phyloP scores from a whole-genome alignment of 495 filamentous ascomycete species.

The Usnea hakonensis region DNA sequence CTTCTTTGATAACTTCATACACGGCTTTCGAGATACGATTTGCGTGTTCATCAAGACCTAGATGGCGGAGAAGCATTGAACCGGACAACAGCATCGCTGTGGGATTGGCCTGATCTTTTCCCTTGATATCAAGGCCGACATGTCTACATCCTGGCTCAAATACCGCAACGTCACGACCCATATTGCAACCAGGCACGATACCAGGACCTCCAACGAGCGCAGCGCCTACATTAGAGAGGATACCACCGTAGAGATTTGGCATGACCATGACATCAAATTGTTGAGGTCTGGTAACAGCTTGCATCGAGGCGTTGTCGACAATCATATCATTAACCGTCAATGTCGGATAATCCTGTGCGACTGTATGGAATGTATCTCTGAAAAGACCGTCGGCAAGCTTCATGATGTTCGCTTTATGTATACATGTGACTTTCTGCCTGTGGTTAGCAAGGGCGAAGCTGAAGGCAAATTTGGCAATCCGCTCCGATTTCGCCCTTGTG shows the following conservation, averaged over 20 bases:
- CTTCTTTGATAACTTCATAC: conserved; percentile 90
- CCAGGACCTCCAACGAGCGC: conserved; percentile 97
- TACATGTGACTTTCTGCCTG: conserved; percentile 96
- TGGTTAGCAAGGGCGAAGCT: conserved; percentile 96
- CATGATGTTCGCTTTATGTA: conserved; percentile 99
- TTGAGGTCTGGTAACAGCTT: conserved; percentile 89
- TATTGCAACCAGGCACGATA: conserved; percentile 97
- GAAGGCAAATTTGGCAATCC: conserved; percentile 97
- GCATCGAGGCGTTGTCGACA: conserved; percentile 99
- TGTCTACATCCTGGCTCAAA: conserved; percentile 98
- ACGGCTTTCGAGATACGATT: conserved; percentile 97
- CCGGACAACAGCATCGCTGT: conserved; percentile 91
- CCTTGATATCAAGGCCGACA: conserved; percentile 98
- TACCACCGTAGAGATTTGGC: conserved; percentile 98
- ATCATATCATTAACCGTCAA: conserved; percentile 98
- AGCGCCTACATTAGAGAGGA: conserved; percentile 96
- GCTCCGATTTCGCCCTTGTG: conserved; percentile 95
- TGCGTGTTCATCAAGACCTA: conserved; percentile 93
- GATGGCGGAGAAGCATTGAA: conserved; percentile 91
- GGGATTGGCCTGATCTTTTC: conserved; percentile 97
- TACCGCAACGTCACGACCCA: conserved; percentile 95
- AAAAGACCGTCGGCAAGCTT: conserved; percentile 98
- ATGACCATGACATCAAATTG: conserved; percentile 99
- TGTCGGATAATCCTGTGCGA: conserved; percentile 87
- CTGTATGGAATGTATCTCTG: conserved; percentile 89